A percentile compares a stretch with the other conserved stretches of the same genome.
These are phyloP conservation scores for Austroboletus niveus DNA, from an alignment of 1,284 basidiomycete genomes.

Conservation along the genomic window DNA sequence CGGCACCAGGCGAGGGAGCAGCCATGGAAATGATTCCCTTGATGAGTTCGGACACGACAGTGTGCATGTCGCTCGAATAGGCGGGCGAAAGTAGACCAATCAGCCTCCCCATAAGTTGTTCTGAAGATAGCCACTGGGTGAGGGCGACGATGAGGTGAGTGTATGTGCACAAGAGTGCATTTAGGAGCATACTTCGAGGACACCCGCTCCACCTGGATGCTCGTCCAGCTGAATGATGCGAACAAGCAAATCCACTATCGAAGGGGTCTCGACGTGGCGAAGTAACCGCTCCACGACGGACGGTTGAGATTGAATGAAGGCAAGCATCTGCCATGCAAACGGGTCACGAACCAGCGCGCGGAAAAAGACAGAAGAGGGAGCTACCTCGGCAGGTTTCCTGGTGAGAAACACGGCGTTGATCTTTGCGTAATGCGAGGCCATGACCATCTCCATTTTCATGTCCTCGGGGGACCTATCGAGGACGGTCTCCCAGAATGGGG, in stretches of 20 bases:
- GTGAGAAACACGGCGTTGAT: conserved; percentile 85
- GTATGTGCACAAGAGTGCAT: conserved; percentile 24
- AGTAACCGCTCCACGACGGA: conserved; percentile 83
- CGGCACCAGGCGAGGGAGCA: conserved; percentile 80
- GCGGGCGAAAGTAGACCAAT: conserved; percentile 83
- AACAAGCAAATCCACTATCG: conserved; percentile 90
- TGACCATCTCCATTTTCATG: conserved; percentile 71
- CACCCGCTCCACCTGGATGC: conserved; percentile 74
- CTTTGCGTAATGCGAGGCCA: conserved; percentile 85
- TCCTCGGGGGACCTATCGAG: conserved; percentile 77
- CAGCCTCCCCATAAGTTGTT: conserved; percentile 82
- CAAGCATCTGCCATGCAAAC: conserved; percentile 70
- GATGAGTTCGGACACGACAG: conserved; percentile 87
- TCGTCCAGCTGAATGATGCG: conserved; percentile 94
- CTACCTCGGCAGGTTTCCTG: conserved; percentile 88
- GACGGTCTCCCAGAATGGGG: conserved; percentile 92
- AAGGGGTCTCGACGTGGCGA: conserved; percentile 84
- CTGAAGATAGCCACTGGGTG: conserved; percentile 81
- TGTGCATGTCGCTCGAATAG: conserved; percentile 78
- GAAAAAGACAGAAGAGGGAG: conserved; percentile 24
- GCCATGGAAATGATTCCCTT: conserved; percentile 96
- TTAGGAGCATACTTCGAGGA: conserved; percentile 74
- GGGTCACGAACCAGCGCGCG: conserved; percentile 7
- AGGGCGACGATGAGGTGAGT: conserved; percentile 19
- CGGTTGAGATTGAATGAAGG: conserved; percentile 85